Evolutionary conservation across 805 yeast species (phyloP), one percentile per base, ranked within the genome.

Genomic region (Candida incommunis): DNA sequence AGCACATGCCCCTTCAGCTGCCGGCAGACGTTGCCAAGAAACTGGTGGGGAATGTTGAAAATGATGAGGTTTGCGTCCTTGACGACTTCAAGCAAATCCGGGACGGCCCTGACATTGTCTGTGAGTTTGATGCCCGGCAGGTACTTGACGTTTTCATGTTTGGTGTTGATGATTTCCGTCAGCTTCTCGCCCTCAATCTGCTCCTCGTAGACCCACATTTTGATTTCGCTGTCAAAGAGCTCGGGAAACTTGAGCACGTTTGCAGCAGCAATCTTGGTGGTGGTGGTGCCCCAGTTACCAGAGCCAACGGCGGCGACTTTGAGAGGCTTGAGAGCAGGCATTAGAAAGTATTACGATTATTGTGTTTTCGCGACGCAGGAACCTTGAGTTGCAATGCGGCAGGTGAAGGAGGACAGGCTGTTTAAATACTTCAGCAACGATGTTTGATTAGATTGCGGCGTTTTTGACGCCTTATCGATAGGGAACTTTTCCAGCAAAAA

Each of bases 121-220:
- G 98, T 98, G 43, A 92, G 75, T 58, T 72, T 75, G 59, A 92
- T 82, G 22, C 74, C 85, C n/a, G 96, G 96, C 54, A 92, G 72
- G 65, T 92, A 92, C 62, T 83, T 84, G 55, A 92, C 96, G 63
- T 92, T 92, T 67, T 90, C 95, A 65, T 92, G 96, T 55, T 76
- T 68, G 35, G 78, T 71, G 71, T 92, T 92, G 64, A 92, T 90
- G 60, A 87, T 87, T 53, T 85, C 92, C 23, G 96, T 87, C 57
- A 92, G 70, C 51, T 82, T 83, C 56, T 70, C 63, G 54, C 94
- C 96, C 45, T 84, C 71, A 45, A 69, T 57, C 50, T 73, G 60
- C 66, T 92, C 98, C 66, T 92, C 90, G 56, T 73, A 85, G 13
- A 92, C 98, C 98, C 98, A 92, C 97, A 92, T 88, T 56, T 81